Conservation (phyloP, 352 stramenopile species). For the Globisporangium barbulae region DNA sequence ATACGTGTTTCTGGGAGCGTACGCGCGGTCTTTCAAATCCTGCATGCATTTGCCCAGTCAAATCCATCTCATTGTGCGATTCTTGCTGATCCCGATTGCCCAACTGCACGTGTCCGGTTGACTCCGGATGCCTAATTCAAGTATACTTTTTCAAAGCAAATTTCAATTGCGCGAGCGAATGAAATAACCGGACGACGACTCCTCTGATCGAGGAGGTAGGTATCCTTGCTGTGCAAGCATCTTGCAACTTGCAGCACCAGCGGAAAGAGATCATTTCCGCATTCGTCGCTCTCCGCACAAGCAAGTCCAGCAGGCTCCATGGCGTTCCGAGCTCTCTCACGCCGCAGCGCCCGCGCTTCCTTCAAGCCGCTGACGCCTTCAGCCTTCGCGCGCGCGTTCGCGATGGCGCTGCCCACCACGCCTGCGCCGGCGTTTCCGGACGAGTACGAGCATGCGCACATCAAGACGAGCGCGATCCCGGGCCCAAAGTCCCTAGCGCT, state of each 20-base stretch:
- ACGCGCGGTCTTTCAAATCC: slow-evolving; percentile 1
- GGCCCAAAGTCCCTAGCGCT: slow-evolving; percentile 65
- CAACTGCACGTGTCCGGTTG: neutral
- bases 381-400: neutral
- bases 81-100: neutral
- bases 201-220: neutral
- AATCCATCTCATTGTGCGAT: too few species aligned
- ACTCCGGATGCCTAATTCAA: neutral
- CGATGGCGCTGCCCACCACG: slow-evolving; percentile 30
- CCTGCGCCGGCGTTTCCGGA: slow-evolving; percentile 57
- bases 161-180: neutral
- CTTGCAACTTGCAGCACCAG: neutral
- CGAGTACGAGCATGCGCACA: slow-evolving; percentile 46
- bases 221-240: slow-evolving; percentile 1
- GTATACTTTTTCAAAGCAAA: neutral
- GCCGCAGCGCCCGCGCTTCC: neutral
- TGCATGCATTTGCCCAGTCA: neutral
- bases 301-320: neutral
- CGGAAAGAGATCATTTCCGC: slow-evolving; percentile 4
- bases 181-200: neutral
- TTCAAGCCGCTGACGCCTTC: neutral
- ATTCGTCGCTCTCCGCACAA: neutral
- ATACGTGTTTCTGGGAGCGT: neutral
- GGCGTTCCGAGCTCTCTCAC: slow-evolving; percentile 4
- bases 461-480: slow-evolving; percentile 55